Evolutionary conservation across 495 filamentous ascomycete species (phyloP).

Genomic region (Neurospora cerealis): DNA sequence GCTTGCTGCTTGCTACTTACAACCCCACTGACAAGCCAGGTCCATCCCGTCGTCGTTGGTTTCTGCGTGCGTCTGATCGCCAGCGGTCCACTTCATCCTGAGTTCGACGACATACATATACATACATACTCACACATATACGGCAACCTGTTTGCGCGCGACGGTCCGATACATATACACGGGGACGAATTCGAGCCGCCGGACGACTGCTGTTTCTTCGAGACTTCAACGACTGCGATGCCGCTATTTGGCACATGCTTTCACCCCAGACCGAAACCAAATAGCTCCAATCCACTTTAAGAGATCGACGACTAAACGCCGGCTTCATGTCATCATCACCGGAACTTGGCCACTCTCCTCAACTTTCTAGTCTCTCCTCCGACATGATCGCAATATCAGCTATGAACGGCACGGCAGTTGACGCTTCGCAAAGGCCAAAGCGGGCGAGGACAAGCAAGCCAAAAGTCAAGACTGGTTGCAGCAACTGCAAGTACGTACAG

Average conservation of each 20-base stretch:
- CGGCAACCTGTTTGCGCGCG: background rate
- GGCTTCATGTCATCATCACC: background rate
- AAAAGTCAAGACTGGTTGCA: conserved; percentile 46
- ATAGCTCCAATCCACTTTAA: background rate
- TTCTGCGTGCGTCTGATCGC: background rate
- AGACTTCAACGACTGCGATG: background rate
- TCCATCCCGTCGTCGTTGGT: background rate
- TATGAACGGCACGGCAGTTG: conserved; percentile 3
- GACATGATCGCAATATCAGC: background rate
- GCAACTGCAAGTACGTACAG: conserved; percentile 44
- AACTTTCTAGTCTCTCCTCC: background rate
- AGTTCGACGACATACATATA: background rate
- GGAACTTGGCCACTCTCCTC: background rate
- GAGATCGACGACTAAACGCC: background rate
- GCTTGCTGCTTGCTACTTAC: background rate
- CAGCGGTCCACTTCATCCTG: background rate
- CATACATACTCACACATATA: background rate
- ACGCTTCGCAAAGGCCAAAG: conserved; percentile 17
- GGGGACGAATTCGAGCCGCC: background rate
- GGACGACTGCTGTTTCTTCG: background rate
- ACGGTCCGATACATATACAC: background rate
- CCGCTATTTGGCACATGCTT: background rate
- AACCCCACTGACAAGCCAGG: background rate
- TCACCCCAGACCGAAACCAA: background rate
- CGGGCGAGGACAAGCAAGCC: conserved; percentile 36